Evolutionary conservation across 768 basidiomycete species (phyloP), one percentile per base, ranked within the genome.

Genomic region (Serendipita sp.): DNA sequence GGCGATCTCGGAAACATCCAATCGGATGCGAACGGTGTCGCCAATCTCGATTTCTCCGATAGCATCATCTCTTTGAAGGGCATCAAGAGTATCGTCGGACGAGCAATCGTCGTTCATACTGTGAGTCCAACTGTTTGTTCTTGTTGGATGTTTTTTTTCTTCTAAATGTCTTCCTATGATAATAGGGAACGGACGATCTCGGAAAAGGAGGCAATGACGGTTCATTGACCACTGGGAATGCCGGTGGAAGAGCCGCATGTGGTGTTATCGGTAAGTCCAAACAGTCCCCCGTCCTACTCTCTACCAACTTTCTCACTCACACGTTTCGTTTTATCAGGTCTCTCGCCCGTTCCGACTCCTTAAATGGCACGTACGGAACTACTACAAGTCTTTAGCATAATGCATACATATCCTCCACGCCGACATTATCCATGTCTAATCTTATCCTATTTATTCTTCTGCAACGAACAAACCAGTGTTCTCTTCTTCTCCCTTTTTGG

Each of bases 1-100:
- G 89, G 89, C 0, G 86, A 88, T 68, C 71, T 88, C 67, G 89
- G 89, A 3, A 91, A 92, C 70, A 81, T 92, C 70, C 68, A 80
- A 69, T 79, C 81, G 54, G 80, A 92, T 70, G 74, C 72, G 18
- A 68, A 74, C 38, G 90, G 89, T 54, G 75, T 74, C 16, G 86
- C 85, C 11, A 72, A 70, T 8, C 78, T 91, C 71, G 77, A 74
- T 16, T 77, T 91, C 69, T 74, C 78, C 58, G 88, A 90, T 71
- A 68, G 71, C 32, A 66, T 79, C 37, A 81, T 91, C 63, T 83
- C 85, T 47, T 79, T 91, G 65, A 84, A 84, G 67, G 88, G 88
- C 2, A 79, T 80, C 3, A 73, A 75, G 69, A 85, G 82, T 70
- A 84, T 90, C 69, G 66, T 91, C 56, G 89, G 84, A 7, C 86